Base-by-base conservation (phyloP, 2,329 filamentous ascomycete species). In the Colletotrichum acutatum region DNA sequence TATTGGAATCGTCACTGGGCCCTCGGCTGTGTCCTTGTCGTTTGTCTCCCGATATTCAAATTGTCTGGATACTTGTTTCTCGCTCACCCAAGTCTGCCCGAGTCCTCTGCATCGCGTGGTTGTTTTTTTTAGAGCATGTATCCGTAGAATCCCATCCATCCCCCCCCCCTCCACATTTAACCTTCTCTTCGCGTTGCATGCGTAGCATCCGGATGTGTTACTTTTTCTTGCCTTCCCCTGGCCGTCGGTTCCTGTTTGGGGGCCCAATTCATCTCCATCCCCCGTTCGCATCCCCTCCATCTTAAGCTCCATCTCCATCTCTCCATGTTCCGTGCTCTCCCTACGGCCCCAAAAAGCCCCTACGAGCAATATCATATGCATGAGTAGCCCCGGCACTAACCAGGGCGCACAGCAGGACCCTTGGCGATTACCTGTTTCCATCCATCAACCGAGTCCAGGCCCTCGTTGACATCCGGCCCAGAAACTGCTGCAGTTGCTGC, bases 361-460 rank as follows among this genome's bases (percentile, higher is more conserved):
- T 61, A 64, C 28, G 34, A 60, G 34, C 70, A 60, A 64, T 49
- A 60, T 70, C 59, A 49, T 65, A 70, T 56, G 66, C 70, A 72
- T 70, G 70, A 65, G 54, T 65, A 62, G 66, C 66, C 63, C 60
- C 66, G 70, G 46, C 54, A 65, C 66, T 71, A 72, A 72, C 60
- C 52, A 72, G 66, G 70, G 71, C 71, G 56, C 49, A 64, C 70
- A 71, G 42, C 56, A 71, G 61, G 71, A 72, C 71, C 71, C 71
- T 54, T 72, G 49, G 60, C 56, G 37, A 32, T 37, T 32, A 60
- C 34, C 69, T 72, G 42, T 46, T 66, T 58, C 69, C 59, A 53
- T 66, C 54, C 46, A 71, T 34, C 71, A 66, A 65, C 26, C 46
- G 63, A 66, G 52, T 66, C 63, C 53, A 59, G 63, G 46, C 71